Base-by-base conservation (phyloP, 1,284 basidiomycete species). In the Fomitiporia mediterranea region DNA sequence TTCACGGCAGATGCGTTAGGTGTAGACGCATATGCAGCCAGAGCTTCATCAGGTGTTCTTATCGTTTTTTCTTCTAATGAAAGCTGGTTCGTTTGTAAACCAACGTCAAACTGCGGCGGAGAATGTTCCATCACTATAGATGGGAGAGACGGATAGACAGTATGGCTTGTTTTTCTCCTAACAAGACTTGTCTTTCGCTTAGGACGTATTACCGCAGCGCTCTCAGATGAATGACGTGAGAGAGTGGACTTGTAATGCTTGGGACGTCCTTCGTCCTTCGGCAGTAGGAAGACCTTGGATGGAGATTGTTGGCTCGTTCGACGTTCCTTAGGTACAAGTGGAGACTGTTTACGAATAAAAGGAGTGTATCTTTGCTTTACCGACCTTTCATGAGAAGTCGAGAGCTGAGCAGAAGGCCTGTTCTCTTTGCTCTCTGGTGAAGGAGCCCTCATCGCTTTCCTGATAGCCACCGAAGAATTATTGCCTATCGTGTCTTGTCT, bases 71-170 rank as follows among this genome's bases (percentile, higher is more conserved):
- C 40, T 6, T n/a, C 40, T 17, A 42, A n/a, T 27, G 19, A 9
- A n/a, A 27, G 25, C 17, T 17, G 25, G n/a, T n/a, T n/a, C n/a
- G n/a, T n/a, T n/a, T n/a, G n/a, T n/a, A n/a, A 38, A 17, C n/a
- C 21, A 34, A 50, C 15, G 48, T 15, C 38, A 25, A 35, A 6
- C 35, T 37, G 7, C 28, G 43, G 48, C 21, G 56, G 56, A 1
- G 51, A 54, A 52, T 58, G 51, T 25, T 44, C 30, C 19, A 54
- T 35, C 11, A 58, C 39, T 17, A 49, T 44, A 23, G 56, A 43
- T n/a, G 56, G 56, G 25, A 58, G 46, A 40, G 51, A 46, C 6
- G 44, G 44, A n/a, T 50, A 25, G 30, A 3, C n/a, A n/a, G n/a
- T n/a, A n/a, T n/a, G n/a, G n/a, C n/a, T n/a, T 23, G 15, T 19